Evolutionary conservation across 441 rosid genomes (phyloP).

Genomic region (Adansonia grandidieri): DNA sequence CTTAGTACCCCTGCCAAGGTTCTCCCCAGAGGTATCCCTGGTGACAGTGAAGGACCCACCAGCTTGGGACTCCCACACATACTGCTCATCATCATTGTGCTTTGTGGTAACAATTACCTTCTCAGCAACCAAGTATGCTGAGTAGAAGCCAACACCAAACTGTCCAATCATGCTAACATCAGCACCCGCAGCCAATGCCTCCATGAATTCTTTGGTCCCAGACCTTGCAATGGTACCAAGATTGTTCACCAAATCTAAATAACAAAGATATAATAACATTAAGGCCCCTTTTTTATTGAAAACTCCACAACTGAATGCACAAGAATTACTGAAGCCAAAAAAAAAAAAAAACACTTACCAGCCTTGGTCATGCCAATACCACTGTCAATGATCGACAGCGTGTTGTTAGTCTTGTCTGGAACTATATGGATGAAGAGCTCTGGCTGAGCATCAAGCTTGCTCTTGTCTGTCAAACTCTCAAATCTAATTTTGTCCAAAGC

Average conservation of each 20-base stretch:
- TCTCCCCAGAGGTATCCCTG: constrained; percentile 60
- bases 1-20: constrained; percentile 69
- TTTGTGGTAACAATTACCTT: constrained; percentile 64
- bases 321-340: background rate
- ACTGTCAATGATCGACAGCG: constrained; percentile 60
- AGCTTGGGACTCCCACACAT: constrained; percentile 73
- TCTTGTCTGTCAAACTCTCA: constrained; percentile 68
- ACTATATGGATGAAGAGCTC: constrained; percentile 69
- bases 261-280: background rate
- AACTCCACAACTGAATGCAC: background rate
- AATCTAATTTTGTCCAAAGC: constrained; percentile 74
- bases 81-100: constrained; percentile 73
- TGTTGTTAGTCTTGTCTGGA: constrained; percentile 59
- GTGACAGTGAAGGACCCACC: constrained; percentile 76
- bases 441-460: constrained; percentile 68
- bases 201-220: constrained; percentile 75
- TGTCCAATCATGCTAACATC: constrained; percentile 13
- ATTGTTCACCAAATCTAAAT: constrained; percentile 67
- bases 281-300: background rate
- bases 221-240: constrained; percentile 76
- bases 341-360: constrained; percentile 41
- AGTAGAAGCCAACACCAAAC: constrained; percentile 11
- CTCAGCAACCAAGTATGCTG: constrained; percentile 1
- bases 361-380: constrained; percentile 79
- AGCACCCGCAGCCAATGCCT: constrained; percentile 23